Base-by-base conservation (phyloP, 2,329 filamentous ascomycete species). In the Sclerotinia trifoliorum region DNA sequence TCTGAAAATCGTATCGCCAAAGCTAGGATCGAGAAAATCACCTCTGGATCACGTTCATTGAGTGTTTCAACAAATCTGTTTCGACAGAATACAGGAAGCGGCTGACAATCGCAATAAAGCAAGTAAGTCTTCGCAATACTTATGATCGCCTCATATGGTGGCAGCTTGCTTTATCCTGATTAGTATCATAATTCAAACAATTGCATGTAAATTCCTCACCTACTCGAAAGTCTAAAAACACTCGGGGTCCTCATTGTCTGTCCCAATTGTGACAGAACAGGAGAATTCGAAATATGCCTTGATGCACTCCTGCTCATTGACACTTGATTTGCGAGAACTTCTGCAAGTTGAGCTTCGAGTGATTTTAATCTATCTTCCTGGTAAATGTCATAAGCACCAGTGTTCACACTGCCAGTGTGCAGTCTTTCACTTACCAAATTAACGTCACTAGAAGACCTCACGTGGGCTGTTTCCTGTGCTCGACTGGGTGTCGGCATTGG, bases 101-200 rank as follows among this genome's bases (percentile, higher is more conserved):
- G 83, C 63, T 85, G 83, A 32, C 79, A 81, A 65, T 85, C 81
- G 66, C 82, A 83, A 70, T 82, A 84, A 5, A 78, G 72, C 4
- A 84, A 71, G 71, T 84, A 85, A 2, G 80, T 73, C 57, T 81
- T 77, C 17, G 79, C 80, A 19, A 81, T 74, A 6, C 75, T 74
- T 11, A 78, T 67, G 7, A 82, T 77, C 32, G 79, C 75, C 42
- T 81, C 78, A 77, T 77, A 79, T 3, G 79, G 70, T 24, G 80
- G 80, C 46, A 81, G 71, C 2, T 76, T 72, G 29, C 75, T 77
- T 44, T 3, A 21, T 39, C 19, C 24, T 26, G 6, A n/a, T 67
- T 8, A 67, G 39, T 51, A 24, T 49, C 10, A 55, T 35, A 6
- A 46, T 15, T 11, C 15, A 52, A 32, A 48, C 5, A 11, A 48